Conservation (phyloP, 2,329 filamentous ascomycete species). For the Monosporascus ibericus region DNA sequence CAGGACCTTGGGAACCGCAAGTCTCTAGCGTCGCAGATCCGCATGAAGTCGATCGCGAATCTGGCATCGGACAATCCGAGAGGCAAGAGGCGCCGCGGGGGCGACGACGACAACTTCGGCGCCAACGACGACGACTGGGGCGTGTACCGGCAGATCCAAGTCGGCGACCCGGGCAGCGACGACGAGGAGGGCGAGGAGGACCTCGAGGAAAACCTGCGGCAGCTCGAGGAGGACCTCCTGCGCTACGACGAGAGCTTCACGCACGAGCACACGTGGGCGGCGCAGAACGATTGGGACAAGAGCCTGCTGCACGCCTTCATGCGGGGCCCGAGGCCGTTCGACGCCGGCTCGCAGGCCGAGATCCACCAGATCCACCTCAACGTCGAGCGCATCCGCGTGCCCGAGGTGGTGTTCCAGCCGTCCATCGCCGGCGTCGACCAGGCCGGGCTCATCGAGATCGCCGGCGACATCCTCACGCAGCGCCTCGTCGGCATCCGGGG, state of each 20-base stretch:
- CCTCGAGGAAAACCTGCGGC: slow-evolving; percentile 64
- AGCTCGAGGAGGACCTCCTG: slow-evolving; percentile 77
- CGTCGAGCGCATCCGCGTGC: slow-evolving; percentile 89
- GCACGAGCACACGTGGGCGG: slow-evolving; percentile 86
- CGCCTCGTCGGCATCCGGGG: slow-evolving; percentile 55
- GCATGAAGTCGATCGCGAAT: slow-evolving; percentile 97
- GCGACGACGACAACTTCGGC: slow-evolving; percentile 93
- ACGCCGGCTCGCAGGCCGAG: slow-evolving; percentile 71
- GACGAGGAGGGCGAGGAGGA: slow-evolving; percentile 94
- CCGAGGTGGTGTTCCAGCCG: slow-evolving; percentile 89
- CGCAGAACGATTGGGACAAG: slow-evolving; percentile 93
- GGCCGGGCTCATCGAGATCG: slow-evolving; percentile 87
- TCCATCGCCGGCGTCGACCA: slow-evolving; percentile 90
- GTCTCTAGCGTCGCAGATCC: slow-evolving; percentile 89
- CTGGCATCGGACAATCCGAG: slow-evolving; percentile 82
- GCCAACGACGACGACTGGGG: slow-evolving; percentile 98
- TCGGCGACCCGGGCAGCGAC: slow-evolving; percentile 69
- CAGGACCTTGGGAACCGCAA: slow-evolving; percentile 95
- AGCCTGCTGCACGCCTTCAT: slow-evolving; percentile 84
- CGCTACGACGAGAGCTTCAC: slow-evolving; percentile 83
- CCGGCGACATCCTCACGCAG: slow-evolving; percentile 81
- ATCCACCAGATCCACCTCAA: slow-evolving; percentile 90
- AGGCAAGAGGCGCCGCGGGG: slow-evolving; percentile 79
- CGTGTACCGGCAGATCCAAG: slow-evolving; percentile 88
- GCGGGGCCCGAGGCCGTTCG: slow-evolving; percentile 80